Conservation (phyloP, 805 yeast genomes). For the Yamadazyma takamatsuzukensis region DNA sequence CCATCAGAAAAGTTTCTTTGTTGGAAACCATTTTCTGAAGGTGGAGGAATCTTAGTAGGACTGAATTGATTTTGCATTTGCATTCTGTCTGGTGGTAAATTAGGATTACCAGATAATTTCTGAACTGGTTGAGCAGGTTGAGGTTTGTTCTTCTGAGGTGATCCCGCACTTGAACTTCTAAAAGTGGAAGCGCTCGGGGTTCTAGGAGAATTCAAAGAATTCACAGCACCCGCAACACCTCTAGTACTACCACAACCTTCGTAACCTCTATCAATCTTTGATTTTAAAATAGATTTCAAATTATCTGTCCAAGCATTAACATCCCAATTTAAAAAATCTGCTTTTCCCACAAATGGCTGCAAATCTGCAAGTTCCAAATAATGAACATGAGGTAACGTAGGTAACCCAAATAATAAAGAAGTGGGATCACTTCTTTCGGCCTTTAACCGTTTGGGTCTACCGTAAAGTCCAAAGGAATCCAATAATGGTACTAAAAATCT, state of each 20-base stretch:
- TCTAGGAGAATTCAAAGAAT: conserved; percentile 43
- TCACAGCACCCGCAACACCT: conserved; percentile 58
- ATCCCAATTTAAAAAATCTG: conserved; percentile 34
- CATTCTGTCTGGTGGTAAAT: background rate
- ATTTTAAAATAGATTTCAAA: conserved; percentile 27
- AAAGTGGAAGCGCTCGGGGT: conserved; percentile 11
- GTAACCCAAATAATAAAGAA: conserved; percentile 41
- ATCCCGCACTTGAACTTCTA: background rate
- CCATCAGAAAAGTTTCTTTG: conserved; percentile 10
- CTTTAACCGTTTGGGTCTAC: conserved; percentile 41
- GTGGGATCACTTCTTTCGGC: conserved; percentile 40
- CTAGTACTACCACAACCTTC: conserved; percentile 73
- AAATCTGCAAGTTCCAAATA: conserved; percentile 36
- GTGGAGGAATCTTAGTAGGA: conserved; percentile 2
- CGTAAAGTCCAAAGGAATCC: conserved; percentile 43
- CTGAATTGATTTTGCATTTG: conserved; percentile 1
- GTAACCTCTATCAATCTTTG: conserved; percentile 48
- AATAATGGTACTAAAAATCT: conserved; percentile 38
- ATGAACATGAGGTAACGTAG: conserved; percentile 43
- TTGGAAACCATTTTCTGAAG: background rate
- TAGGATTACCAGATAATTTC: background rate
- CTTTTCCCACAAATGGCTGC: conserved; percentile 15
- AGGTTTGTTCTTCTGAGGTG: background rate
- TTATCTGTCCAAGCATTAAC: conserved; percentile 30
- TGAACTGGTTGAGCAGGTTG: background rate